phyloP scores from a whole-genome alignment of 345 rosid species.

The Salix exigua region DNA sequence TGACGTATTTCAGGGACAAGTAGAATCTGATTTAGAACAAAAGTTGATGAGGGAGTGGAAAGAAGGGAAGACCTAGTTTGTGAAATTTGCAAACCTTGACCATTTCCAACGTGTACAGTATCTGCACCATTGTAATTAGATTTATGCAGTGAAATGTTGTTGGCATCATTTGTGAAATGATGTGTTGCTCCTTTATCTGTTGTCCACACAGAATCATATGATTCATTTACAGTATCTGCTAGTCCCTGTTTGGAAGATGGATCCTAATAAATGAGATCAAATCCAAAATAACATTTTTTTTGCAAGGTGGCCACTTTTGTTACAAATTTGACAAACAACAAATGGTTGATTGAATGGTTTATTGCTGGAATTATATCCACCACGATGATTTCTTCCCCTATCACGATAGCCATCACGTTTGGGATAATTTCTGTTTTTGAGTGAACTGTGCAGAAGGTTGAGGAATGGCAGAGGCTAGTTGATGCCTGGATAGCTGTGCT shows the following conservation, averaged over 20 bases:
- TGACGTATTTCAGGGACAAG: too few relatives aligned
- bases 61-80: background rate
- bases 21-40: background rate
- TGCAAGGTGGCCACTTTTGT: background rate
- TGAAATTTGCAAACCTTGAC: too few relatives aligned
- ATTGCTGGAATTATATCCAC: background rate
- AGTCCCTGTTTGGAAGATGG: background rate
- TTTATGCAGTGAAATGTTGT: too few relatives aligned
- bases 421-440: background rate
- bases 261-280: background rate
- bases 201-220: too few relatives aligned
- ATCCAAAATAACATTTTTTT: background rate
- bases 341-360: background rate
- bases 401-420: background rate
- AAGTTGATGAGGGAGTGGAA: background rate
- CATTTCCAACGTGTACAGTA: too few relatives aligned
- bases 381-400: background rate
- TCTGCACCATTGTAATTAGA: too few relatives aligned
- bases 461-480: too few relatives aligned
- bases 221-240: background rate
- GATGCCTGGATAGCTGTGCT: too few relatives aligned
- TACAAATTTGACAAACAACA: background rate
- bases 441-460: too few relatives aligned
- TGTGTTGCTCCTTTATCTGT: too few relatives aligned
- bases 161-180: too few relatives aligned